phyloP scores from a whole-genome alignment of 2,329 filamentous ascomycete species.

The Pestalotiopsis fici region DNA sequence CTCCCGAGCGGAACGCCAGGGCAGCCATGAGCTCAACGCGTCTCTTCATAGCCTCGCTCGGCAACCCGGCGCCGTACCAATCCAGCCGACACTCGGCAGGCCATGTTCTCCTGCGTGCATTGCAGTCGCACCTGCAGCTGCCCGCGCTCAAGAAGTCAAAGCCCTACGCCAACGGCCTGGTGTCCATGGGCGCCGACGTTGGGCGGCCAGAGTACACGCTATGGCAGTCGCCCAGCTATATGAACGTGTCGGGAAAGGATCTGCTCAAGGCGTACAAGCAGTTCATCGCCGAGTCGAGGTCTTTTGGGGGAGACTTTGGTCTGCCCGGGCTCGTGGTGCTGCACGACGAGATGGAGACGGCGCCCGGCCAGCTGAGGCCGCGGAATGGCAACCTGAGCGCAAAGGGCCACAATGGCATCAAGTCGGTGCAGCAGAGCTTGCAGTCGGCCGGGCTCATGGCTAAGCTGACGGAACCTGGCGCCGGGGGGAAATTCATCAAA shows the following conservation, averaged over 20 bases:
- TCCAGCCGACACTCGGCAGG: constrained; percentile 10
- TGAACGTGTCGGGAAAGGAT: constrained; percentile 9
- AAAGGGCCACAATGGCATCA: constrained; percentile 12
- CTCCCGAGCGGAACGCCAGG: background rate
- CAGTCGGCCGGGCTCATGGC: constrained; percentile 4
- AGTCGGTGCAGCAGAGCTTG: constrained; percentile 12
- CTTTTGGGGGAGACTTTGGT: background rate
- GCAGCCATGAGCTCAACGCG: background rate
- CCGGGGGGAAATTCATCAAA: constrained; percentile 5
- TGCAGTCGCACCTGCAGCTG: constrained; percentile 9
- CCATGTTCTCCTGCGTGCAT: constrained; percentile 10
- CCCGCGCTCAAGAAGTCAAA: constrained; percentile 4
- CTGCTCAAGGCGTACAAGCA: constrained; percentile 10
- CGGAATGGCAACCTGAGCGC: constrained; percentile 8
- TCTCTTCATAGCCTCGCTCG: constrained; percentile 12
- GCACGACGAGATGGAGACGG: constrained; percentile 13
- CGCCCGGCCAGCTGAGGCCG: constrained; percentile 5
- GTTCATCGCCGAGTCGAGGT: background rate
- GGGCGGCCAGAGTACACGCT: constrained; percentile 4
- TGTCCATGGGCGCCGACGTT: constrained; percentile 2
- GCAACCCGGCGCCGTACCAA: constrained; percentile 9
- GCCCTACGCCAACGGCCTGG: background rate
- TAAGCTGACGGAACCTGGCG: background rate
- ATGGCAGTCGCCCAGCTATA: constrained; percentile 9
- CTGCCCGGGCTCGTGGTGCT: constrained; percentile 10